These are phyloP conservation scores for Cicer arietinum DNA, from an alignment of 306 rosid genomes.

Conservation along the genomic window DNA sequence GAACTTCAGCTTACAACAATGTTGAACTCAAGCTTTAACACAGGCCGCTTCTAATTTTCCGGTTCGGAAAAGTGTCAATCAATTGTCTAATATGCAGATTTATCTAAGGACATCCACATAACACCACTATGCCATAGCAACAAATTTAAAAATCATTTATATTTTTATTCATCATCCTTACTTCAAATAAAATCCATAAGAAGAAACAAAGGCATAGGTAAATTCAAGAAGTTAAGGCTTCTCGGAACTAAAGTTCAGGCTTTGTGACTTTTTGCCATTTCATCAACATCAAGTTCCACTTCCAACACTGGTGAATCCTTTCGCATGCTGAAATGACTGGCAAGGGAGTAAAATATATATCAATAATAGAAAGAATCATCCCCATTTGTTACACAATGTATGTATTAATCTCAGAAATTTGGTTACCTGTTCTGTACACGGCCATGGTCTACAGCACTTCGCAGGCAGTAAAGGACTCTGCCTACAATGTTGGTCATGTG, in stretches of 20 bases:
- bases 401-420: constrained; percentile 34
- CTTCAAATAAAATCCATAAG: constrained; percentile 49
- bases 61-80: background rate
- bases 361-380: constrained; percentile 11
- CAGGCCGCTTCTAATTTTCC: background rate
- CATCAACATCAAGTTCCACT: constrained; percentile 86
- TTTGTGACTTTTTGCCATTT: constrained; percentile 85
- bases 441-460: constrained; percentile 94
- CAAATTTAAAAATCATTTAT: constrained; percentile 43
- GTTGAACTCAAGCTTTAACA: constrained; percentile 44
- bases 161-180: constrained; percentile 42
- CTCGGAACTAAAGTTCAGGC: constrained; percentile 47
- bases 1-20: constrained; percentile 44
- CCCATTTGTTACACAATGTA: constrained; percentile 10
- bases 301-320: constrained; percentile 75
- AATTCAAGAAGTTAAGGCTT: constrained; percentile 51
- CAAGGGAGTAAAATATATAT: constrained; percentile 39
- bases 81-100: constrained; percentile 31
- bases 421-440: constrained; percentile 87
- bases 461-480: constrained; percentile 88
- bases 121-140: constrained; percentile 41
- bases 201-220: constrained; percentile 47
- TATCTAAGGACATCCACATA: constrained; percentile 26
- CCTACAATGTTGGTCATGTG: constrained; percentile 83
- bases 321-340: constrained; percentile 71